Evolutionary conservation across 257 asterid genomes (phyloP).

Genomic region (Jasminum sambac): DNA sequence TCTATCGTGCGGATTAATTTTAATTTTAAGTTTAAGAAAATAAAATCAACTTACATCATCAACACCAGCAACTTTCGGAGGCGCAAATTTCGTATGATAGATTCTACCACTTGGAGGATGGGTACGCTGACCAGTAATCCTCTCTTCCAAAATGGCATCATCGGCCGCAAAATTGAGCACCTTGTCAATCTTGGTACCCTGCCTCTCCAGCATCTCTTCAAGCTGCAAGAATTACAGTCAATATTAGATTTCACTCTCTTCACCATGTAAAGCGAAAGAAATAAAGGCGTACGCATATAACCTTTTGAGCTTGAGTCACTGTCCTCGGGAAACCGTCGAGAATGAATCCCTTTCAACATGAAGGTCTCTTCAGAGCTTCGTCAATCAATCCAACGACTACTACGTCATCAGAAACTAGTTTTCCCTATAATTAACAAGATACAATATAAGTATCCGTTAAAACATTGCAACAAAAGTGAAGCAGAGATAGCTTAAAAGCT

Average conservation of each 20-base stretch:
- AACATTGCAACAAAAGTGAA: slow-evolving; percentile 5
- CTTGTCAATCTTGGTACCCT: slow-evolving; percentile 78
- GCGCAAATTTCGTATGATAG: slow-evolving; percentile 85
- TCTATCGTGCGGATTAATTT: neutral
- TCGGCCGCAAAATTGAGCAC: slow-evolving; percentile 91
- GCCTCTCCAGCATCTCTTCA: slow-evolving; percentile 85
- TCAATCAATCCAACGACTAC: slow-evolving; percentile 89
- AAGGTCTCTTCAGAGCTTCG: slow-evolving; percentile 82
- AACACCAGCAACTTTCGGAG: slow-evolving; percentile 70
- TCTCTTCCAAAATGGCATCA: slow-evolving; percentile 91
- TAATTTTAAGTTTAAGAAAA: neutral
- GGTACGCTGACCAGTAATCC: slow-evolving; percentile 94
- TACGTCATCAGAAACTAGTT: slow-evolving; percentile 88
- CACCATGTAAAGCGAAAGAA: neutral
- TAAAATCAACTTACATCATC: slow-evolving; percentile 63
- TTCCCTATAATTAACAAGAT: slow-evolving; percentile 59
- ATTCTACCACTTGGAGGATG: slow-evolving; percentile 90
- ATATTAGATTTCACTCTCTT: too few species aligned
- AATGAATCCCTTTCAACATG: slow-evolving; percentile 92
- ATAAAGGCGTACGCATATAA: neutral
- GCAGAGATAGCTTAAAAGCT: neutral
- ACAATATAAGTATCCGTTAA: slow-evolving; percentile 1
- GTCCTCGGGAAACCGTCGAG: slow-evolving; percentile 98
- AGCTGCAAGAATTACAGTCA: slow-evolving; percentile 59
- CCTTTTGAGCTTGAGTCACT: slow-evolving; percentile 89